phyloP scores from a whole-genome alignment of 805 yeast genomes.

The Suhomyces pyralidae region DNA sequence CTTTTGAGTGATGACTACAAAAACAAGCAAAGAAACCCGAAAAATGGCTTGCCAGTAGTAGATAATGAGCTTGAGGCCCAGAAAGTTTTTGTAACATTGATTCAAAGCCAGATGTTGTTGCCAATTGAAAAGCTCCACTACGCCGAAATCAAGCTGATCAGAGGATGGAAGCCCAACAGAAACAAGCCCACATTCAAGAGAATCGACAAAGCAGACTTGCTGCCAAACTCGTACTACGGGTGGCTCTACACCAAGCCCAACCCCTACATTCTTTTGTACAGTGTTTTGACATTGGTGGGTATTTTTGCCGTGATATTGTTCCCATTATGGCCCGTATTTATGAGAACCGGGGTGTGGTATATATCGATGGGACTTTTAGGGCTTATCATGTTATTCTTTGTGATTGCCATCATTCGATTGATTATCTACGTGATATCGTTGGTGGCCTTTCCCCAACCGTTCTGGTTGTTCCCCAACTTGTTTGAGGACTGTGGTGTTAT shows the following conservation, averaged over 20 bases:
- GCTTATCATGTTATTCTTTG: slow-evolving; percentile 71
- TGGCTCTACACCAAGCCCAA: slow-evolving; percentile 81
- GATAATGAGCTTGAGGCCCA: slow-evolving; percentile 54
- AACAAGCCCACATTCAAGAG: slow-evolving; percentile 59
- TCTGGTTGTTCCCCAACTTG: slow-evolving; percentile 95
- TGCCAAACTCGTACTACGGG: slow-evolving; percentile 68
- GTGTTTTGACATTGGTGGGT: slow-evolving; percentile 62
- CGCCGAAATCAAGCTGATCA: slow-evolving; percentile 51
- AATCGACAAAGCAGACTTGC: slow-evolving; percentile 55
- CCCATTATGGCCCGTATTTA: slow-evolving; percentile 92
- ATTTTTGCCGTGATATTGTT: slow-evolving; percentile 66
- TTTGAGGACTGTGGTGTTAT: slow-evolving; percentile 93
- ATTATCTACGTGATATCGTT: slow-evolving; percentile 62
- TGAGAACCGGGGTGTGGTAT: slow-evolving; percentile 92
- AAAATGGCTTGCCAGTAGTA: slow-evolving; percentile 42
- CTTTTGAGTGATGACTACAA: slow-evolving; percentile 70
- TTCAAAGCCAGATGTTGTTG: slow-evolving; percentile 67
- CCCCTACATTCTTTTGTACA: slow-evolving; percentile 59
- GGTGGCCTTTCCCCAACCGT: slow-evolving; percentile 61
- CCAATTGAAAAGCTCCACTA: slow-evolving; percentile 76
- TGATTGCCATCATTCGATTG: slow-evolving; percentile 73
- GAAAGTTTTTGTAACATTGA: slow-evolving; percentile 60
- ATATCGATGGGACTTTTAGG: slow-evolving; percentile 74
- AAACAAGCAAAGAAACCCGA: slow-evolving; percentile 46
- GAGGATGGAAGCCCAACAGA: slow-evolving; percentile 61